Base-by-base conservation (phyloP, 1,284 basidiomycete genomes). In the Leccinum laetum region DNA sequence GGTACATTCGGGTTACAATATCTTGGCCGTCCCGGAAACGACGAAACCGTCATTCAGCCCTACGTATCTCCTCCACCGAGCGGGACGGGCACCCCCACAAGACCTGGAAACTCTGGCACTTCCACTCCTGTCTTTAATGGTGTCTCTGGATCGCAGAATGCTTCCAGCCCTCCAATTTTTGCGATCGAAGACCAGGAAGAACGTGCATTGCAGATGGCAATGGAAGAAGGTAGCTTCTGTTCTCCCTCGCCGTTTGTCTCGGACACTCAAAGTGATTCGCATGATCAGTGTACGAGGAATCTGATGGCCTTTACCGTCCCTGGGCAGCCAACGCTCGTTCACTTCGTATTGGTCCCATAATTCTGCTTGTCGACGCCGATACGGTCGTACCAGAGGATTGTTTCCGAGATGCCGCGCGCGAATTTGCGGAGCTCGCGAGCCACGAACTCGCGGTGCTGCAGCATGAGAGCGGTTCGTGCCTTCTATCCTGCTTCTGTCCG, bases 311-410 rank as follows among this genome's bases (percentile, higher is more conserved):
- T 53, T 88, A 82, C 79, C 82, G 81, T 65, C 88, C 90, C 0
- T 91, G 88, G 89, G 90, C 87, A 9, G 79, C 80, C 64, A 89
- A 90, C 69, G 85, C 82, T 16, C 82, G 83, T 21, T 52, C 46
- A 21, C 2, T 52, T 5, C 46, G 46, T 11, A 52, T 52, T 13
- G 46, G 46, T 49, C 46, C 46, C 18, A 49, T 49, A 49, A 13
- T 49, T 21, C 46, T 49, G 11, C 46, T 52, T 21, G 46, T 93
- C 69, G 92, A 94, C 72, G 89, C 91, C 4, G 93, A 94, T 77
- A 95, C 93, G n/a, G 79, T 94, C 64, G 92, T 95, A 0, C 93
- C 93, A 3, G 89, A 86, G 76, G 94, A 95, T 74, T 95, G 92
- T 73, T 87, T 95, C 73, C 83, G 91, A 62, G 93, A 95, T 77